Base-by-base conservation (phyloP, 2,329 filamentous ascomycete genomes). In the Aureobasidium sp. region DNA sequence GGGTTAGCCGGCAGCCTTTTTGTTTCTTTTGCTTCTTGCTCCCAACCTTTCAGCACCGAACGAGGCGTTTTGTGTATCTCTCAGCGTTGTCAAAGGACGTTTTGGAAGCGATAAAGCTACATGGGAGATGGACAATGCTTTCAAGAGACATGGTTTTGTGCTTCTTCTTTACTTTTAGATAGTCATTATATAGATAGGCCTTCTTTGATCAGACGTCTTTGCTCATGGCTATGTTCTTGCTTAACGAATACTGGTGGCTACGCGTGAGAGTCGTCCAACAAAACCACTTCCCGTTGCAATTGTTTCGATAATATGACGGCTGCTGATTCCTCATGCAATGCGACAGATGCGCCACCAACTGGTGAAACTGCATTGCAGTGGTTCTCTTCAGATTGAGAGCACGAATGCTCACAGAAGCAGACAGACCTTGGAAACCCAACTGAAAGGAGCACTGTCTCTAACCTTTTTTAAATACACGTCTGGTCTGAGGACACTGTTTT, bases 1-100 rank as follows among this genome's bases (percentile, higher is more conserved):
- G 71, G 69, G 68, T 47, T 72, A 72, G 70, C 70, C 70, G 70
- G 67, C 71, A 73, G 71, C 70, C 47, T 42, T 51, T 45, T 65
- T 57, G 29, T 45, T 12, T 55, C 20, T 56, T 25, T n/a, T 41
- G 47, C 27, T 51, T 51, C 20, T 22, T 22, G 47, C 47, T 52
- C n/a, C n/a, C 15, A 29, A n/a, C 22, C 12, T 51, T 34, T 27
- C 34, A 39, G 8, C 20, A 52, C 34, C 27, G 34, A 34, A 37
- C 39, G 49, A 39, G 20, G 31, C 49, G 49, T 52, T 52, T 52
- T 11, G 17, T 52, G 48, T 8, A 39, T 37, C 49, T 37, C 31
- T 34, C 31, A 34, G 9, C 31, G 31, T 39, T 14, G 31, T 51
- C 48, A 22, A 20, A 48, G 12, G 45, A 29, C 48, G 15, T 14